phyloP scores from a whole-genome alignment of 192 early-diverging fungal species.

The Geranomyces variabilis region DNA sequence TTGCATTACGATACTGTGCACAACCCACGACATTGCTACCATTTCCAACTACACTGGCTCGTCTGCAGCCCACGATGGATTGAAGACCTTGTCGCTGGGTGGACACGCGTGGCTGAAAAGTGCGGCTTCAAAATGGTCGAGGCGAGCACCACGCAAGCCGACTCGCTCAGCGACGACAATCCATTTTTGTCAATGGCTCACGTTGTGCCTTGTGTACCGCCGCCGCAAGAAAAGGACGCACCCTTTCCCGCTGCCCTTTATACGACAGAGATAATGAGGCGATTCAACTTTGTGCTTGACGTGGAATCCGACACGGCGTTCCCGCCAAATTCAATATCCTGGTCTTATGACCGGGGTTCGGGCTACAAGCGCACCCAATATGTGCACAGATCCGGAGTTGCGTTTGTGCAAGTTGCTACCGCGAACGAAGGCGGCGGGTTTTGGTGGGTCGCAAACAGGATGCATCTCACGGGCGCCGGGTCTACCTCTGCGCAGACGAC shows the following conservation, averaged over 20 bases:
- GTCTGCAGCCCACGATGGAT: slow-evolving; percentile 88
- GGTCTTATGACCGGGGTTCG: slow-evolving; percentile 62
- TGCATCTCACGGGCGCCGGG: slow-evolving; percentile 56
- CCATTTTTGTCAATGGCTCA: slow-evolving; percentile 82
- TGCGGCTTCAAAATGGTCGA: slow-evolving; percentile 89
- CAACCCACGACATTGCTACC: slow-evolving; percentile 86
- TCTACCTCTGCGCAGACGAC: slow-evolving; percentile 21
- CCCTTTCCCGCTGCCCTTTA: slow-evolving; percentile 66
- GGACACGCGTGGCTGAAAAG: slow-evolving; percentile 80
- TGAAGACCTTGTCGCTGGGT: slow-evolving; percentile 80
- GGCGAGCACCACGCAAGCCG: slow-evolving; percentile 72
- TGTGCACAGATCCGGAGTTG: slow-evolving; percentile 85
- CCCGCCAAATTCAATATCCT: slow-evolving; percentile 59
- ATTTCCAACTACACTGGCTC: slow-evolving; percentile 93
- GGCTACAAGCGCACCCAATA: slow-evolving; percentile 83
- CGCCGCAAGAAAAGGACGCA: slow-evolving; percentile 53
- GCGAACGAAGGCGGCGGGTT: slow-evolving; percentile 72
- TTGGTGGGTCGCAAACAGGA: slow-evolving; percentile 86
- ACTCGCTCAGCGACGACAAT: slow-evolving; percentile 70
- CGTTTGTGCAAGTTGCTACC: slow-evolving; percentile 83
- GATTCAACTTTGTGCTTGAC: slow-evolving; percentile 87
- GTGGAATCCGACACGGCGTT: slow-evolving; percentile 85
- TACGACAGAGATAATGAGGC: slow-evolving; percentile 78
- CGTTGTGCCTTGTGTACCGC: slow-evolving; percentile 56
- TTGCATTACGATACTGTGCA: slow-evolving; percentile 90